These are phyloP conservation scores for Drechmeria coniospora DNA, from an alignment of 2,329 filamentous ascomycete genomes.

Conservation along the genomic window DNA sequence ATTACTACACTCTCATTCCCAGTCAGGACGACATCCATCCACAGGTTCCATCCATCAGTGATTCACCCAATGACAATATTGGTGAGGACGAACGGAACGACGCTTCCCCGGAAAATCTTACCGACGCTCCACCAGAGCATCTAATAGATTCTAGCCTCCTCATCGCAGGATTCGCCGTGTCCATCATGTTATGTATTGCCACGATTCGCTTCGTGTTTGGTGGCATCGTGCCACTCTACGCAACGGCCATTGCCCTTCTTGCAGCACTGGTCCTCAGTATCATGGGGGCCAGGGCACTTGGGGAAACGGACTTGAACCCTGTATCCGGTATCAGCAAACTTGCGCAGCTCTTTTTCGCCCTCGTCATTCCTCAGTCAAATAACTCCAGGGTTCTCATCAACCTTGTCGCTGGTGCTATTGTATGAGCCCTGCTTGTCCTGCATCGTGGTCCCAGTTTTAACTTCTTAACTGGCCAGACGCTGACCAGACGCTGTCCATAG, in stretches of 20 bases:
- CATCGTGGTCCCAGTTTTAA: neutral
- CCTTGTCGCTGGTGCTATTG: conserved; percentile 77
- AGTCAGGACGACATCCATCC: conserved; percentile 1
- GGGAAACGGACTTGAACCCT: conserved; percentile 86
- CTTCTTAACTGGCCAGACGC: neutral
- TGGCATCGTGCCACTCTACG: conserved; percentile 60
- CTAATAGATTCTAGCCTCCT: conserved; percentile 61
- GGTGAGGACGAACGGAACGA: conserved; percentile 46
- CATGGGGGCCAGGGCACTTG: conserved; percentile 53
- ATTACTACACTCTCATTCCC: conserved; percentile 11
- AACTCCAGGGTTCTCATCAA: conserved; percentile 90
- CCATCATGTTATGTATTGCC: conserved; percentile 62
- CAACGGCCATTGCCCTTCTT: conserved; percentile 63
- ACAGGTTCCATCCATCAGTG: too few species aligned
- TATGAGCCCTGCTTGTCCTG: conserved; percentile 8
- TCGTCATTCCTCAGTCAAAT: conserved; percentile 67
- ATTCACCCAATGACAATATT: conserved; percentile 6
- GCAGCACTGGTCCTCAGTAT: conserved; percentile 69
- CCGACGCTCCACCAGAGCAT: conserved; percentile 73
- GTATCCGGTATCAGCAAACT: conserved; percentile 95
- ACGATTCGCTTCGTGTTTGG: conserved; percentile 78
- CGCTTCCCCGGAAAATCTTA: too few species aligned
- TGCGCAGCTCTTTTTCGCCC: conserved; percentile 85
- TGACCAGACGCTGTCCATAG: conserved; percentile 7
- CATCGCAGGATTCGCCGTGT: conserved; percentile 57